Conservation (phyloP, 2,329 filamentous ascomycete genomes). For the Fusarium odoratissimum region DNA sequence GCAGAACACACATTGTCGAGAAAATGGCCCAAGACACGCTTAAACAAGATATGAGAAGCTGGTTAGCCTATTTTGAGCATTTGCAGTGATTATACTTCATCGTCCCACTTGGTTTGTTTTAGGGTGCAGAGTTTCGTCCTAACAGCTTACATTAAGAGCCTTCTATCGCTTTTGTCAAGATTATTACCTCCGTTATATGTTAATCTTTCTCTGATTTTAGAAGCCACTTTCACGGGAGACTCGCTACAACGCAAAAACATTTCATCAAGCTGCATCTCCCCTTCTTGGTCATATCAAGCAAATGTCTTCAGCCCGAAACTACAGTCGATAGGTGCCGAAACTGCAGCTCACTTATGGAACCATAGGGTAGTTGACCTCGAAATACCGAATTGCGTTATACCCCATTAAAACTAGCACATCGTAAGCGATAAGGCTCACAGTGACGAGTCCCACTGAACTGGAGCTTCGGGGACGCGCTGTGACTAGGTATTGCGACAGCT, state of each 20-base stretch:
- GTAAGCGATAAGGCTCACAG: neutral
- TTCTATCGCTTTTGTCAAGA: fast-evolving
- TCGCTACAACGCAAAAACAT: no score
- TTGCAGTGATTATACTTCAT: neutral
- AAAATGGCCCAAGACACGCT: neutral
- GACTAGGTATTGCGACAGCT: conserved; percentile 8
- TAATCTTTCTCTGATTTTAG: fast-evolving
- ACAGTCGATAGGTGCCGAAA: neutral
- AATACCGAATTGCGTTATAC: neutral
- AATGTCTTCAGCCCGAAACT: neutral
- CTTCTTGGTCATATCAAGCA: no score
- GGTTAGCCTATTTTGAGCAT: neutral
- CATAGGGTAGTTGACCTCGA: neutral
- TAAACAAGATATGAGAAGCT: neutral
- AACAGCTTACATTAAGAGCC: fast-evolving
- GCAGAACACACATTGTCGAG: conserved; percentile 4
- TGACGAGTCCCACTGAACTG: neutral
- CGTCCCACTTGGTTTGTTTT: neutral
- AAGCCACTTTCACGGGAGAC: no score
- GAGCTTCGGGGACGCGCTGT: neutral
- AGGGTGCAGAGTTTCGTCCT: neutral
- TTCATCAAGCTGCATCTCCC: no score
- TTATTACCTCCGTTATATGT: fast-evolving
- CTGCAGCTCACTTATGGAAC: neutral
- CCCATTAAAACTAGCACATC: neutral